Conservation (phyloP, 768 basidiomycete genomes). For the Auricularia sp. region DNA sequence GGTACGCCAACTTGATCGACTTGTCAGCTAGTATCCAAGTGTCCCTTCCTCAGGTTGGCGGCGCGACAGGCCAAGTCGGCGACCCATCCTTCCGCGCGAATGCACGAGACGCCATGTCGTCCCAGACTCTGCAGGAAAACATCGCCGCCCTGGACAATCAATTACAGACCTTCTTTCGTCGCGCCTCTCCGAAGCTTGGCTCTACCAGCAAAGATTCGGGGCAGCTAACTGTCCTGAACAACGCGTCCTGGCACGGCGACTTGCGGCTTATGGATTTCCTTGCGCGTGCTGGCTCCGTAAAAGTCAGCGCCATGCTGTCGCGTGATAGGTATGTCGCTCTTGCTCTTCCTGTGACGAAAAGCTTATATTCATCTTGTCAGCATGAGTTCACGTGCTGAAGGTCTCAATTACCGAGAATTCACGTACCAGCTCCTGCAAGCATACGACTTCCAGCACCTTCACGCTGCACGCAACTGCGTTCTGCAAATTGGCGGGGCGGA, state of each 20-base stretch:
- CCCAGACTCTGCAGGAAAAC: constrained; percentile 52
- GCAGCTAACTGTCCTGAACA: constrained; percentile 39
- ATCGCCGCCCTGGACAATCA: constrained; percentile 50
- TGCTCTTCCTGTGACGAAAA: neutral
- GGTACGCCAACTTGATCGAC: constrained; percentile 36
- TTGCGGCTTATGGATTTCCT: constrained; percentile 77
- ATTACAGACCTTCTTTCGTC: constrained; percentile 61
- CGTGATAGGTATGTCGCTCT: constrained; percentile 62
- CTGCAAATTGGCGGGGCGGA: constrained; percentile 95
- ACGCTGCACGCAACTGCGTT: constrained; percentile 53
- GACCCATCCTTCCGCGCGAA: constrained; percentile 86
- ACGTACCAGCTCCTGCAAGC: constrained; percentile 96
- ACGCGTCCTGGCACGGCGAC: constrained; percentile 67
- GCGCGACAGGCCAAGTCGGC: constrained; percentile 91
- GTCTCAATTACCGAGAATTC: constrained; percentile 98
- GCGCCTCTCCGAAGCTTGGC: constrained; percentile 29
- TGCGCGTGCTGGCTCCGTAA: constrained; percentile 64
- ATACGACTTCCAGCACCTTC: constrained; percentile 81
- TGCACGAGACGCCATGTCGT: constrained; percentile 64
- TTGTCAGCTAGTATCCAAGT: constrained; percentile 2
- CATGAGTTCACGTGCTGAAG: constrained; percentile 38
- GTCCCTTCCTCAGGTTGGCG: constrained; percentile 64
- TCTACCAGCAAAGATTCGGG: neutral
- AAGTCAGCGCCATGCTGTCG: constrained; percentile 83
- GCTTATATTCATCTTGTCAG: constrained; percentile 28